phyloP scores from a whole-genome alignment of 371 early-diverging fungal species.

The Coemansia sp. region DNA sequence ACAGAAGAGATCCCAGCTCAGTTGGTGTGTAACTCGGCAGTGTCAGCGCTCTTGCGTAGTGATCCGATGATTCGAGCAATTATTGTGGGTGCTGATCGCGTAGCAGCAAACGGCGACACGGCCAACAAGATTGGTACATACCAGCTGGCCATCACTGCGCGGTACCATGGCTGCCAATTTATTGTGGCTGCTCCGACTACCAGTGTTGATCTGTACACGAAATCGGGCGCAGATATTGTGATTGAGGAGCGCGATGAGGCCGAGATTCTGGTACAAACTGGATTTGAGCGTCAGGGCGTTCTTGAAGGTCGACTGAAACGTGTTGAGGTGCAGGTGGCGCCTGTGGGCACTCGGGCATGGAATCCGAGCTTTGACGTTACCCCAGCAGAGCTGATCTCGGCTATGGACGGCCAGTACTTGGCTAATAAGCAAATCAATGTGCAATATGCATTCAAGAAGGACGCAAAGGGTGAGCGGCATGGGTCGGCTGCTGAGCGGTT shows the following conservation, averaged over 20 bases:
- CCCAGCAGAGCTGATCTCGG: slow-evolving; percentile 80
- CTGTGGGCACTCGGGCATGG: slow-evolving; percentile 84
- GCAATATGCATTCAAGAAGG: slow-evolving; percentile 95
- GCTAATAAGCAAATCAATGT: slow-evolving; percentile 90
- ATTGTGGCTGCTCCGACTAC: slow-evolving; percentile 95
- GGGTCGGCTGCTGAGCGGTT: slow-evolving; percentile 96
- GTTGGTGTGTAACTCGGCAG: slow-evolving; percentile 90
- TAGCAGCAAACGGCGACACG: slow-evolving; percentile 94
- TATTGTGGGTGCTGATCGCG: slow-evolving; percentile 95
- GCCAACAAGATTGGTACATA: slow-evolving; percentile 98
- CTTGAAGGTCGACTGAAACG: slow-evolving; percentile 10
- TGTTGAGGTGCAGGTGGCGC: slow-evolving; percentile 74
- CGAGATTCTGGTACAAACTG: slow-evolving; percentile 76
- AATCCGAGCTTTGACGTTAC: slow-evolving; percentile 97
- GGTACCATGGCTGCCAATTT: slow-evolving; percentile 80
- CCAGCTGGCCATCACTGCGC: slow-evolving; percentile 88
- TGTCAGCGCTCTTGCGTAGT: slow-evolving; percentile 69
- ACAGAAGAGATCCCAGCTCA: slow-evolving; percentile 88
- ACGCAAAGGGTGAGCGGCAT: slow-evolving; percentile 96
- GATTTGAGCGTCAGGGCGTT: slow-evolving; percentile 55
- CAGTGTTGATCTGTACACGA: slow-evolving; percentile 76
- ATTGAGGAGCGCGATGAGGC: slow-evolving; percentile 82
- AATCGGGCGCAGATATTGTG: slow-evolving; percentile 70
- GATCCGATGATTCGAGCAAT: slow-evolving; percentile 70
- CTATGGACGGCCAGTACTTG: slow-evolving; percentile 96